phyloP scores from a whole-genome alignment of 257 asterid genomes.

The Ophiorrhiza pumila region DNA sequence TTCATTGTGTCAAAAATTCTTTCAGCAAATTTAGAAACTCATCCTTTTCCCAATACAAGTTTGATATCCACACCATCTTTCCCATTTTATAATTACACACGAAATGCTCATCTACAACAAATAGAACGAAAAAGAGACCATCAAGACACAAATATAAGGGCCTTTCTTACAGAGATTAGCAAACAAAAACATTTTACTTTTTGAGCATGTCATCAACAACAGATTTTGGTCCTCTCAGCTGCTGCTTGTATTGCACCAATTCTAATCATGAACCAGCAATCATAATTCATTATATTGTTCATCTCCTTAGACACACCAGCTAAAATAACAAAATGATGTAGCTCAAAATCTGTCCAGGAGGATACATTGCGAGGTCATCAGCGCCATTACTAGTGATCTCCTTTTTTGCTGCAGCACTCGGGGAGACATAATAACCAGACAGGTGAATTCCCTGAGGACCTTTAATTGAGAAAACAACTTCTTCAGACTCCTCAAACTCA shows the following conservation, averaged over 20 bases:
- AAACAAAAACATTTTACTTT: neutral
- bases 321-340: too few relatives aligned
- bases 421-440: constrained; percentile 3
- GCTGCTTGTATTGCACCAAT: too few relatives aligned
- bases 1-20: neutral
- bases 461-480: constrained; percentile 4
- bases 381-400: neutral
- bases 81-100: neutral
- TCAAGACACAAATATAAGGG: neutral
- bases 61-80: neutral
- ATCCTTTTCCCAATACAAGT: neutral
- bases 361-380: constrained; percentile 5
- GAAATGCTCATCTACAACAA: neutral
- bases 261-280: neutral
- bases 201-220: neutral
- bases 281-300: neutral
- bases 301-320: neutral
- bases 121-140: neutral
- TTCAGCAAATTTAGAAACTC: neutral
- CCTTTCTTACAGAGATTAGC: neutral
- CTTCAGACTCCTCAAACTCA: constrained; percentile 9
- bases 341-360: neutral
- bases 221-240: neutral
- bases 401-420: neutral
- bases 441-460: constrained; percentile 5